Conservation (phyloP, 2,329 filamentous ascomycete species). For the Fusarium udum region DNA sequence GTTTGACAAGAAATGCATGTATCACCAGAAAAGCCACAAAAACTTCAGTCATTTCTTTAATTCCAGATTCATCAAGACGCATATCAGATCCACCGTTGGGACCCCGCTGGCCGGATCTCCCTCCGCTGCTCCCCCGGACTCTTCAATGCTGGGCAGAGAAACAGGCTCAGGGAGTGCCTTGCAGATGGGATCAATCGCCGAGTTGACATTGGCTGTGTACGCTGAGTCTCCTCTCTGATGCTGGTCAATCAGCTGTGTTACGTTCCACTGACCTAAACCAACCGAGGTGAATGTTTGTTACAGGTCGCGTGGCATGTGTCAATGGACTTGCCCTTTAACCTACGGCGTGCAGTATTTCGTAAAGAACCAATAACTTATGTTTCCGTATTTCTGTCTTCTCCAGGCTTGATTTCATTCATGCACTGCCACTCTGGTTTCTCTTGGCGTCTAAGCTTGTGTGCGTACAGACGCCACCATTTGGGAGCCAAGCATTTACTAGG, state of each 20-base stretch:
- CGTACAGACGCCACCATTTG: slow-evolving; percentile 29
- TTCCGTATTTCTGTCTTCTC: background rate
- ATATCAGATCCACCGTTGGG: slow-evolving; percentile 21
- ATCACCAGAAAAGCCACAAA: background rate
- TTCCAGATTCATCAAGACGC: slow-evolving; percentile 30
- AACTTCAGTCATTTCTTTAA: background rate
- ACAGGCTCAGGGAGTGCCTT: slow-evolving; percentile 26
- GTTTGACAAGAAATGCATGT: background rate
- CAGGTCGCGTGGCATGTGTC: slow-evolving; percentile 31
- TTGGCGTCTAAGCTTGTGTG: slow-evolving; percentile 17
- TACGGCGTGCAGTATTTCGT: background rate
- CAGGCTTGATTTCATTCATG: slow-evolving; percentile 1
- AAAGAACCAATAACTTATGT: background rate
- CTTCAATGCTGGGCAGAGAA: slow-evolving; percentile 8
- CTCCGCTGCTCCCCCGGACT: slow-evolving; percentile 23
- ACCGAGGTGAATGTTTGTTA: slow-evolving; percentile 32
- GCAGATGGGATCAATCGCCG: slow-evolving; percentile 27
- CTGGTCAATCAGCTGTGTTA: slow-evolving; percentile 11
- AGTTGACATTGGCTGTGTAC: slow-evolving; percentile 12
- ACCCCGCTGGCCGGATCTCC: slow-evolving; percentile 10
- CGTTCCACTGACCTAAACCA: slow-evolving; percentile 17
- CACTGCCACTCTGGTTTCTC: slow-evolving; percentile 26
- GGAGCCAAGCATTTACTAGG: slow-evolving; percentile 34
- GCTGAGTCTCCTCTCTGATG: slow-evolving; percentile 9
- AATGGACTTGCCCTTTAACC: background rate